These are phyloP conservation scores for Erythrophleum ivorense DNA, from an alignment of 331 rosid species.

Conservation along the genomic window DNA sequence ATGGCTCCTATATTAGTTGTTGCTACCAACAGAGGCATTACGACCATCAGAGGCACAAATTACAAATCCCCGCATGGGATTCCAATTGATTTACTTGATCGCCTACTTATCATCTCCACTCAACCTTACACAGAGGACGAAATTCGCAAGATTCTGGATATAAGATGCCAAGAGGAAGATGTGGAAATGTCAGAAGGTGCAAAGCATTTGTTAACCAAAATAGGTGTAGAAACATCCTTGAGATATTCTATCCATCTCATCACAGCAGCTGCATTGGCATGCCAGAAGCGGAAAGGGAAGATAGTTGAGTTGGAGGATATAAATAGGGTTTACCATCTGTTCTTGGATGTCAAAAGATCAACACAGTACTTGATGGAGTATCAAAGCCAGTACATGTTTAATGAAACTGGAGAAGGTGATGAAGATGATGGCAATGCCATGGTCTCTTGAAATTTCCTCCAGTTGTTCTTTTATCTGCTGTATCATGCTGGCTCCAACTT, in stretches of 20 bases:
- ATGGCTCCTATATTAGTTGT: constrained; percentile 98
- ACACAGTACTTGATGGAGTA: constrained; percentile 97
- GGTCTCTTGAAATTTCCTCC: constrained; percentile 56
- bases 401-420: constrained; percentile 72
- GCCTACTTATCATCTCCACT: constrained; percentile 88
- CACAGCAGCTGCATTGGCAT: constrained; percentile 86
- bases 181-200: constrained; percentile 95
- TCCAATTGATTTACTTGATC: constrained; percentile 91
- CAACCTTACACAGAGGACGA: constrained; percentile 88
- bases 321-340: constrained; percentile 90
- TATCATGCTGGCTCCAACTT: constrained; percentile 24
- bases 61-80: constrained; percentile 98
- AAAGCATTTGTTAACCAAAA: constrained; percentile 79
- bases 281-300: constrained; percentile 89
- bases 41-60: constrained; percentile 92
- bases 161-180: constrained; percentile 97
- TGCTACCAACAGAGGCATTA: constrained; percentile 97
- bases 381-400: constrained; percentile 95
- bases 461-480: background rate
- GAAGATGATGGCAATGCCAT: constrained; percentile 70
- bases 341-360: constrained; percentile 95
- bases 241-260: constrained; percentile 97
- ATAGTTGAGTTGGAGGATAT: constrained; percentile 91
- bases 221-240: constrained; percentile 89
- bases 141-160: constrained; percentile 82